Conservation (phyloP, 2,329 filamentous ascomycete species). For the Aureobasidium leucospermi region DNA sequence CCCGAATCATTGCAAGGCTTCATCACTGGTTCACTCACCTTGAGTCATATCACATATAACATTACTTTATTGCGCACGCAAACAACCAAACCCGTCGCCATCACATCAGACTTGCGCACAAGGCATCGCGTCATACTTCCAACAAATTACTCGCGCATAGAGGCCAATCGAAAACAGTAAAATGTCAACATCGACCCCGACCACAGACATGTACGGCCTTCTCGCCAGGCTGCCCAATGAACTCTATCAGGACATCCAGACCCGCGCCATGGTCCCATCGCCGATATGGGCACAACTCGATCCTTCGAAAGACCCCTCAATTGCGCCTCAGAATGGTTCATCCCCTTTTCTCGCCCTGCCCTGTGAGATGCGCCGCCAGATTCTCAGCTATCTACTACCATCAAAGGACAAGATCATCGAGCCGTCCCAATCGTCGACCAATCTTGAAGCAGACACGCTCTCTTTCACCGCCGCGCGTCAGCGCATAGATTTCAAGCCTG, state of each 20-base stretch:
- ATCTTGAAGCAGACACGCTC: not conserved
- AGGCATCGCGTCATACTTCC: too few relatives aligned
- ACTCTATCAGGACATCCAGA: not conserved
- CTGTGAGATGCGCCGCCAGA: conserved; percentile 8
- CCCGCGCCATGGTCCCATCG: not conserved
- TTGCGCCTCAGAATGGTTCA: not conserved
- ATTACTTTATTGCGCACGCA: too few relatives aligned
- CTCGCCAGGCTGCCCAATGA: not conserved
- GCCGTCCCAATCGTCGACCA: not conserved
- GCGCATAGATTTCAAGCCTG: not conserved
- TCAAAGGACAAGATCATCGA: not conserved
- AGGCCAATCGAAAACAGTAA: too few relatives aligned
- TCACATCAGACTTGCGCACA: too few relatives aligned
- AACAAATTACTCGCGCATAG: too few relatives aligned
- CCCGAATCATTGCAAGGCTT: too few relatives aligned
- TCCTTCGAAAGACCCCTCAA: not conserved
- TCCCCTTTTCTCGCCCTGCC: conserved; percentile 4
- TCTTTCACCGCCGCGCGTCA: not conserved
- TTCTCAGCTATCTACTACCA: conserved; percentile 7
- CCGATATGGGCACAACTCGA: not conserved
- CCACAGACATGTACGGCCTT: not conserved
- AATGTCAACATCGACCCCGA: not conserved
- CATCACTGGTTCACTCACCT: too few relatives aligned
- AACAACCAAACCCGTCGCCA: too few relatives aligned
- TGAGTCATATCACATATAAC: too few relatives aligned